A percentile compares a stretch with the other conserved stretches of the same genome.
phyloP scores from a whole-genome alignment of 345 rosid genomes.

The Erodium maritimum region DNA sequence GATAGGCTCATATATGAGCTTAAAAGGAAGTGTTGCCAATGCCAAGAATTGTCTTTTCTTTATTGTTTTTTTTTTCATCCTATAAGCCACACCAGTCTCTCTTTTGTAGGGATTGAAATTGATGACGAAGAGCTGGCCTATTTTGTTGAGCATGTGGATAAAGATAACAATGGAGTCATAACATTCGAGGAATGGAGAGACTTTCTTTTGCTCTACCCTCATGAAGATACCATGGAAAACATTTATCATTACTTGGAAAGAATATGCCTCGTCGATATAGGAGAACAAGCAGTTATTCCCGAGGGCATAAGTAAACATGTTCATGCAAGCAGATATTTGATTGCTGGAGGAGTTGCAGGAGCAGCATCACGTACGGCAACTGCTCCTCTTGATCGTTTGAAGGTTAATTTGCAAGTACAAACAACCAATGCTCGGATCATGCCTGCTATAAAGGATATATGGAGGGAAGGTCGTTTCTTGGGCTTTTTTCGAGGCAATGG shows the following conservation, averaged over 20 bases:
- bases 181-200: constrained; percentile 94
- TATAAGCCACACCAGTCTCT: constrained; percentile 43
- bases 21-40: background rate
- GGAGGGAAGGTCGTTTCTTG: constrained; percentile 47
- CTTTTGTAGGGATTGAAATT: constrained; percentile 59
- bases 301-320: constrained; percentile 74
- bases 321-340: constrained; percentile 60
- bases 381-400: constrained; percentile 83
- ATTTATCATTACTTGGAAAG: constrained; percentile 82
- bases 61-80: constrained; percentile 23
- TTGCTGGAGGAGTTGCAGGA: constrained; percentile 89
- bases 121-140: constrained; percentile 77
- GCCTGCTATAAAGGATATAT: constrained; percentile 58
- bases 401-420: constrained; percentile 75
- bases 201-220: constrained; percentile 78
- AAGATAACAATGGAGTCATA: constrained; percentile 82
- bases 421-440: constrained; percentile 43
- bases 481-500: constrained; percentile 79
- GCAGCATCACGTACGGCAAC: constrained; percentile 86
- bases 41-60: background rate
- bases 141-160: constrained; percentile 85
- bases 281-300: constrained; percentile 79
- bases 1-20: background rate
- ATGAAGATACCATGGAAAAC: constrained; percentile 88
- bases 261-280: constrained; percentile 78